Conservation (phyloP, 495 filamentous ascomycete genomes). For the Corynascus novoguineensis region DNA sequence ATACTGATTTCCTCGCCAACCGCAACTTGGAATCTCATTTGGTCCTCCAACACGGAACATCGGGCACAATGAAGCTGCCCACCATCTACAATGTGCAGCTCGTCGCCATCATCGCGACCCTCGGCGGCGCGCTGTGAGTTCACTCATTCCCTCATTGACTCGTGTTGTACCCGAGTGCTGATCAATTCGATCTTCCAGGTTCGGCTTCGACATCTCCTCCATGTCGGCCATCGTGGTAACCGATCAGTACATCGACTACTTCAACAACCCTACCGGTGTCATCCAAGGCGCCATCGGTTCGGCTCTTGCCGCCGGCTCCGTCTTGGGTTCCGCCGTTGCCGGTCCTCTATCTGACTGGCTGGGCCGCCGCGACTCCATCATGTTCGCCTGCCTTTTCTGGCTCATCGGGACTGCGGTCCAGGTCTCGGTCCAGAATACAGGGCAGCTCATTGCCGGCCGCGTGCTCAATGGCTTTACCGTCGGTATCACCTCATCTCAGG, state of each 20-base stretch:
- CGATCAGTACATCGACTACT: slow-evolving; percentile 61
- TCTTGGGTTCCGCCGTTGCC: slow-evolving; percentile 16
- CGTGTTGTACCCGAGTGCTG: neutral
- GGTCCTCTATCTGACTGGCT: slow-evolving; percentile 50
- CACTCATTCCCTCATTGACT: neutral
- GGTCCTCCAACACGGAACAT: neutral
- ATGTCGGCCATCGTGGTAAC: slow-evolving; percentile 71
- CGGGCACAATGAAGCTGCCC: slow-evolving; percentile 29
- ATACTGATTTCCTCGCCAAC: too few species aligned
- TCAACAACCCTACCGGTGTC: slow-evolving; percentile 57
- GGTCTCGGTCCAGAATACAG: slow-evolving; percentile 53
- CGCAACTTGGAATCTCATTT: too few species aligned
- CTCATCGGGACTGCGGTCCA: slow-evolving; percentile 65
- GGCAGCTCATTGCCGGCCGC: slow-evolving; percentile 63
- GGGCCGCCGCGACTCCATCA: slow-evolving; percentile 59
- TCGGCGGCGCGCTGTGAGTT: slow-evolving; percentile 53
- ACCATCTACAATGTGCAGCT: slow-evolving; percentile 60
- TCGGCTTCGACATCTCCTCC: slow-evolving; percentile 57
- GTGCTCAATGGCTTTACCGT: slow-evolving; percentile 68
- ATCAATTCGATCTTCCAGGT: slow-evolving; percentile 25
- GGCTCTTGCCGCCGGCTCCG: slow-evolving; percentile 20
- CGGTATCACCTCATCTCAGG: slow-evolving; percentile 70
- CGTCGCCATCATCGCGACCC: slow-evolving; percentile 55
- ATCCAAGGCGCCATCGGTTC: slow-evolving; percentile 61
- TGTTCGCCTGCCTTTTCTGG: slow-evolving; percentile 65